Percentiles rank a stretch among this genome's conserved stretches.
These are phyloP conservation scores for Gautieria morchelliformis DNA, from an alignment of 768 basidiomycete genomes.

Conservation along the genomic window DNA sequence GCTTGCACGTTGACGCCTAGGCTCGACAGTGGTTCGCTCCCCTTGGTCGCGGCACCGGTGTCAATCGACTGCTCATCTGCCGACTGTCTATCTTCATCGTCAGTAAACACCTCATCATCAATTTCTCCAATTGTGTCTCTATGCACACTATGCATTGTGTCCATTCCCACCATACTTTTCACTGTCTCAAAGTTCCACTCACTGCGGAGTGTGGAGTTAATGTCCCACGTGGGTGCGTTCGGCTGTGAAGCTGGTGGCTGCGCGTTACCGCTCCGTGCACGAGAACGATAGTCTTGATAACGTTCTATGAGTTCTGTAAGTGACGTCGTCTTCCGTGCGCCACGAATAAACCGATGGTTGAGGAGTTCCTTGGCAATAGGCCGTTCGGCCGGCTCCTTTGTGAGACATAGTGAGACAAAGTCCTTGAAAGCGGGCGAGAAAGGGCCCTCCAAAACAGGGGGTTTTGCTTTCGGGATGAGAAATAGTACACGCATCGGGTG, in stretches of 20 bases:
- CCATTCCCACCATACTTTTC: conserved; percentile 51
- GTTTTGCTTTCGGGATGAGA: conserved; percentile 93
- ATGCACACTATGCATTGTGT: conserved; percentile 64
- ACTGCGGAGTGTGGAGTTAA: conserved; percentile 67
- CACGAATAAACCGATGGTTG: conserved; percentile 85
- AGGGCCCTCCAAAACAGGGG: conserved; percentile 79
- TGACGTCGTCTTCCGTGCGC: conserved; percentile 72
- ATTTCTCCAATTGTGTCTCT: conserved; percentile 51
- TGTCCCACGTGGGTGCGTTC: conserved; percentile 49
- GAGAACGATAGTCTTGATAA: conserved; percentile 64
- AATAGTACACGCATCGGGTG: conserved; percentile 99
- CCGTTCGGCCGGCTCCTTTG: conserved; percentile 84
- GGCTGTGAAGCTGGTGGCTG: conserved; percentile 12
- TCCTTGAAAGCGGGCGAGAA: conserved; percentile 88
- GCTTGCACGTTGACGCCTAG: conserved; percentile 46
- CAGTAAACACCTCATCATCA: conserved; percentile 27
- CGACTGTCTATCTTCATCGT: conserved; percentile 37
- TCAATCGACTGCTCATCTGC: conserved; percentile 41
- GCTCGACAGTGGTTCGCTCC: conserved; percentile 42
- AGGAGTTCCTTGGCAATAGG: conserved; percentile 87
- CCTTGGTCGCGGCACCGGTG: conserved; percentile 48
- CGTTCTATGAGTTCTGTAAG: conserved; percentile 85
- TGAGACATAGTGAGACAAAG: conserved; percentile 82
- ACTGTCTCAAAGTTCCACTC: conserved; percentile 97
- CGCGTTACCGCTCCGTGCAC: conserved; percentile 33